phyloP scores from a whole-genome alignment of 176 grass and related monocot species.

The Oryza nivara region DNA sequence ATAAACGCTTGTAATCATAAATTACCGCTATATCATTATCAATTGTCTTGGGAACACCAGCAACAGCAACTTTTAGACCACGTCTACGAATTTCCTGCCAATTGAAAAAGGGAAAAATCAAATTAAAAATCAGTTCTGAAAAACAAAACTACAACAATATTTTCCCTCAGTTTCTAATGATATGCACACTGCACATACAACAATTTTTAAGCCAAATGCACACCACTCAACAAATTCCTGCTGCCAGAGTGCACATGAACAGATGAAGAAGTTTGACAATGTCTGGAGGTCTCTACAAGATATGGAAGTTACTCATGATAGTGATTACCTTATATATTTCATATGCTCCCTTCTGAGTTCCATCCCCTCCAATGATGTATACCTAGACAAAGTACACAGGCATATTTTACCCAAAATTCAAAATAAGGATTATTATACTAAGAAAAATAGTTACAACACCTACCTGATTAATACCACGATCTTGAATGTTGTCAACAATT shows the following conservation, averaged over 20 bases:
- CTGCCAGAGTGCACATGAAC: background rate
- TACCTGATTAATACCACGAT: conserved; percentile 99
- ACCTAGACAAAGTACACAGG: conserved; percentile 54
- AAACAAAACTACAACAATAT: background rate
- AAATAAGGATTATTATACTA: background rate
- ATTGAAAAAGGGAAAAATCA: conserved; percentile 10
- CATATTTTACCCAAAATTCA: conserved; percentile 13
- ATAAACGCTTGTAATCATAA: conserved; percentile 1
- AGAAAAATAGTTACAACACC: conserved; percentile 11
- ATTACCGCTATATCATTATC: conserved; percentile 98
- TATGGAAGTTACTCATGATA: conserved; percentile 2
- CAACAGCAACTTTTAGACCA: conserved; percentile 76
- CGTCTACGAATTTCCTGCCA: conserved; percentile 82
- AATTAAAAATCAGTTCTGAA: background rate
- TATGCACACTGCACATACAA: background rate
- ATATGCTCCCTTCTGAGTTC: conserved; percentile 92
- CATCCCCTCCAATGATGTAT: conserved; percentile 95
- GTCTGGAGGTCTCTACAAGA: conserved; percentile 31
- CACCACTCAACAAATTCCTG: background rate
- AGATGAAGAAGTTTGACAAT: conserved; percentile 14
- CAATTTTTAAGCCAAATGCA: background rate
- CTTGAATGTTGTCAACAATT: conserved; percentile 96
- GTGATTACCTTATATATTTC: conserved; percentile 84
- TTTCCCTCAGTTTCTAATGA: background rate
- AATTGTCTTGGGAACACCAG: conserved; percentile 93